These are phyloP conservation scores for Cladosporium sp. DNA, from an alignment of 2,329 filamentous ascomycete species.

Conservation along the genomic window DNA sequence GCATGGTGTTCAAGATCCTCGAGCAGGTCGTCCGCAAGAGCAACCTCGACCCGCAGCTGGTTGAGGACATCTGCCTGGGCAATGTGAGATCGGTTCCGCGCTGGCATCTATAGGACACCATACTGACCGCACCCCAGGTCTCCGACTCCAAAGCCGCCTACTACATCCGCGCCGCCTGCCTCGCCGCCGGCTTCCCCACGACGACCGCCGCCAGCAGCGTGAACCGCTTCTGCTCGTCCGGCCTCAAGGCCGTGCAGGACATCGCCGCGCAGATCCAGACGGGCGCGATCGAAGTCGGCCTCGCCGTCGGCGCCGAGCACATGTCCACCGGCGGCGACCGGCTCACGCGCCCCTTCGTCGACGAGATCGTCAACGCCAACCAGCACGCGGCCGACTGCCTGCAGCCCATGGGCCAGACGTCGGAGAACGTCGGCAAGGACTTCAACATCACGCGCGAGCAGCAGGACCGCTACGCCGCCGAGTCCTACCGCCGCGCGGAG, in stretches of 20 bases:
- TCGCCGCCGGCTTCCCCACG: slow-evolving; percentile 90
- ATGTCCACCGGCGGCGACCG: slow-evolving; percentile 73
- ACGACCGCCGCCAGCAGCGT: slow-evolving; percentile 74
- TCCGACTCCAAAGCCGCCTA: slow-evolving; percentile 81
- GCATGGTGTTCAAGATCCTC: slow-evolving; percentile 73
- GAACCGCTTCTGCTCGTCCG: slow-evolving; percentile 97
- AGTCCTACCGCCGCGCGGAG: slow-evolving; percentile 84
- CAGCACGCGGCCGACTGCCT: slow-evolving; percentile 80
- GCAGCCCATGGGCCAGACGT: slow-evolving; percentile 97
- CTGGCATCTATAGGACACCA: slow-evolving; percentile 71
- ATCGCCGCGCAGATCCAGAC: slow-evolving; percentile 80
- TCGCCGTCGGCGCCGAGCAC: slow-evolving; percentile 81
- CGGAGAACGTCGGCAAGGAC: slow-evolving; percentile 88
- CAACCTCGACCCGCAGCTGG: slow-evolving; percentile 29
- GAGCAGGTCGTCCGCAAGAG: slow-evolving; percentile 47
- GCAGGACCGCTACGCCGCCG: slow-evolving; percentile 81
- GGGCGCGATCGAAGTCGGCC: slow-evolving; percentile 77
- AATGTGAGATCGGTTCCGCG: slow-evolving; percentile 66
- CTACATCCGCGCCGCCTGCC: slow-evolving; percentile 79
- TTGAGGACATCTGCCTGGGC: slow-evolving; percentile 74
- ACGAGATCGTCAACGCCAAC: slow-evolving; percentile 62
- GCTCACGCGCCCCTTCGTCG: slow-evolving; percentile 67
- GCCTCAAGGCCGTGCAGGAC: slow-evolving; percentile 89
- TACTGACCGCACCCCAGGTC: slow-evolving; percentile 48
- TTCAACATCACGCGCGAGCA: slow-evolving; percentile 74